Evolutionary conservation across 2,329 filamentous ascomycete species (phyloP), one percentile per base, ranked within the genome.

Genomic region (Fusarium anguioides): DNA sequence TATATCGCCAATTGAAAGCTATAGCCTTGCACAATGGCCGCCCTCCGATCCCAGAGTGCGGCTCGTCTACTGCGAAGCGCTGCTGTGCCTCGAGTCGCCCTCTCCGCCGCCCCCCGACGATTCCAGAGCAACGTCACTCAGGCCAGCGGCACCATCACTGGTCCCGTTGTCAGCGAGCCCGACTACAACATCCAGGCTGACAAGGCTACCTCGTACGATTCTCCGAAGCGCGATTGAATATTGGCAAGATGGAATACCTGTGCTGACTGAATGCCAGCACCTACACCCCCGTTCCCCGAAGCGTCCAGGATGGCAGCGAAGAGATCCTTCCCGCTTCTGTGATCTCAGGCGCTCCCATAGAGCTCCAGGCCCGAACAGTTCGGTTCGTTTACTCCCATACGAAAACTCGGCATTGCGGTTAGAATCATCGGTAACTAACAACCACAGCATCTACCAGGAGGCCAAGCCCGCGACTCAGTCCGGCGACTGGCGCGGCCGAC

Each of bases 391-490:
- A 35, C 35, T 29, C 26, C 18, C 33, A 31, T 26, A 35, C 26
- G 26, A 44, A 40, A 36, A 18, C 14, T 37, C 35, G 18, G 40
- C 23, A n/a, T 27, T 41, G 20, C 31, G 17, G 21, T 31, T 41
- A 17, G 36, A 27, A 21, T 7, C n/a, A 21, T 37, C 18, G 21
- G 14, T 18, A 31, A 53, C 53, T 69, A 26, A 74, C 17, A 29
- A 47, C 15, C 42, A 14, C 75, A 98, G 95, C 75, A 99, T 99
- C 81, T 98, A 92, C 84, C 89, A 91, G 74, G 93, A 94, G 47
- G 77, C 92, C 58, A 99, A 99, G 82, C 89, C 96, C n/a, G 95
- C 96, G 33, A 97, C 95, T 40, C 96, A 99, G 81, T 98, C 95
- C 31, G 95, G 96, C 68, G 87, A 89, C 73, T 97, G 93, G 91